phyloP scores from a whole-genome alignment of 2,329 filamentous ascomycete species.

The Clarireedia homoeocarpa region DNA sequence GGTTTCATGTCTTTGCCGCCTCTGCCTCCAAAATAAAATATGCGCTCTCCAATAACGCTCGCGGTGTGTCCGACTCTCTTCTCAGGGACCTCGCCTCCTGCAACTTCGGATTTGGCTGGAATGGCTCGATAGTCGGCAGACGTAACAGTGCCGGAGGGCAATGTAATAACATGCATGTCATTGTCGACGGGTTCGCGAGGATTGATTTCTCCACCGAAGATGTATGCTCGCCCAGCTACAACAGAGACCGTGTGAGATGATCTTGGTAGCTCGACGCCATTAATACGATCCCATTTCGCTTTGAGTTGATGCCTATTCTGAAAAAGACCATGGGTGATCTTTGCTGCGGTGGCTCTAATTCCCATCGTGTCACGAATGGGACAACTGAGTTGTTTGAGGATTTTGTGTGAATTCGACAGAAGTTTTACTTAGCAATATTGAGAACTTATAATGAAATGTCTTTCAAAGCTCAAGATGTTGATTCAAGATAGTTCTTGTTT shows the following conservation, averaged over 20 bases:
- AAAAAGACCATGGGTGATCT: slow-evolving; percentile 21
- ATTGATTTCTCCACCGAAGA: slow-evolving; percentile 71
- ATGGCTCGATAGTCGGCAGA: slow-evolving; percentile 51
- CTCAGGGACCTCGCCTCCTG: slow-evolving; percentile 45
- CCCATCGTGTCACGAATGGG: slow-evolving; percentile 19
- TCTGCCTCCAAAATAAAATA: slow-evolving; percentile 78
- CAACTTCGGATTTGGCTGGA: slow-evolving; percentile 38
- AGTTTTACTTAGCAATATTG: no score
- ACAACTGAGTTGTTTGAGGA: neutral
- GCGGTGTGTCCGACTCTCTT: slow-evolving; percentile 69
- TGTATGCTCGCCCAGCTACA: slow-evolving; percentile 48
- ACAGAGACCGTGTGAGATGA: slow-evolving; percentile 68
- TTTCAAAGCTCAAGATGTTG: no score
- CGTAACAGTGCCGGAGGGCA: slow-evolving; percentile 49
- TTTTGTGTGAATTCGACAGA: no score
- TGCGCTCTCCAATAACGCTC: slow-evolving; percentile 56
- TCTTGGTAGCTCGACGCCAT: slow-evolving; percentile 49
- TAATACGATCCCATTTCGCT: slow-evolving; percentile 54
- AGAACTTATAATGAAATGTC: no score
- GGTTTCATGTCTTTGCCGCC: slow-evolving; percentile 61
- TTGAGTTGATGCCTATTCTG: slow-evolving; percentile 33
- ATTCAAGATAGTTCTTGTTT: no score
- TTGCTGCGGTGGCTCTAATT: slow-evolving; percentile 18
- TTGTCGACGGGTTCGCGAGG: slow-evolving; percentile 65
- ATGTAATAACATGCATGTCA: slow-evolving; percentile 56